These are phyloP conservation scores for Tricholoma sp. DNA, from an alignment of 768 basidiomycete species.

Conservation along the genomic window DNA sequence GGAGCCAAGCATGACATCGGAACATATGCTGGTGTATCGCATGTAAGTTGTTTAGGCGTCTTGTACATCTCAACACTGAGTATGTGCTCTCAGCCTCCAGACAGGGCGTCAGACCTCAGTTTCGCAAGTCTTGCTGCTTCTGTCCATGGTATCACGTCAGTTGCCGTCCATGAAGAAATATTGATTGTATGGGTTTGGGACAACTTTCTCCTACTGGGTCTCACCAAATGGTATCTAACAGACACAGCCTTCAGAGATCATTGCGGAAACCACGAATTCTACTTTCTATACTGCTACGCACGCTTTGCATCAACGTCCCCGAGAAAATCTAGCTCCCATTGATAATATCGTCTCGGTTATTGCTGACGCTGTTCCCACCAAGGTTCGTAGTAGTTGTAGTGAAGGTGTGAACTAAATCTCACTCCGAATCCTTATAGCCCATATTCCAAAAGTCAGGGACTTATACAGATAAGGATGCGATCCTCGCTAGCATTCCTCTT, in stretches of 20 bases:
- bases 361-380: not conserved
- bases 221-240: not conserved
- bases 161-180: not conserved
- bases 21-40: not conserved
- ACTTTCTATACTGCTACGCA: not conserved
- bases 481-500: slow-evolving; percentile 14
- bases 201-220: not conserved
- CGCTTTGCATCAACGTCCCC: not conserved
- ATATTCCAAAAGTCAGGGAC: not conserved
- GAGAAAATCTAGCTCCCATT: not conserved
- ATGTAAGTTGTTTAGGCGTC: not conserved
- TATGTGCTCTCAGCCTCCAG: not conserved
- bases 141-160: not conserved
- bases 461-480: not conserved
- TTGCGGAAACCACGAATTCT: not conserved
- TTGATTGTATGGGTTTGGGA: not conserved
- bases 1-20: no score
- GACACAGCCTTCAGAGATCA: not conserved
- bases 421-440: not conserved
- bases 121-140: not conserved
- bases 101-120: not conserved
- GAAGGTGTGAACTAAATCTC: not conserved
- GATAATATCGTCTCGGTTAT: not conserved
- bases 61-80: not conserved
- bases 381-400: not conserved